These are phyloP conservation scores for Dictyostelium intermedium DNA, from an alignment of 78 protist species.

Conservation along the genomic window DNA sequence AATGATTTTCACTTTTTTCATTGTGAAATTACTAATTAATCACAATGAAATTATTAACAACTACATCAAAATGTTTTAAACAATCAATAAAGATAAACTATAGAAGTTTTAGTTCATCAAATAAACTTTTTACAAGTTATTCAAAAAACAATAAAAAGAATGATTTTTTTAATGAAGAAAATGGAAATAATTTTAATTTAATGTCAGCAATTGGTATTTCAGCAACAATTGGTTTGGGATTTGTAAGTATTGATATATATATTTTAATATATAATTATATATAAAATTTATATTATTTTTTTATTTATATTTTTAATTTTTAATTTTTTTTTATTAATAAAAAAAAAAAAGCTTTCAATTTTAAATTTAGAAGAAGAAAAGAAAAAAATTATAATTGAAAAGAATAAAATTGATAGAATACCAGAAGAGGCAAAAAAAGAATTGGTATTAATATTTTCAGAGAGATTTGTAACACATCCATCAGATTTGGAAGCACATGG, in stretches of 20 bases:
- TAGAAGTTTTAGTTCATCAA: neutral
- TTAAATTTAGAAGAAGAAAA: constrained; percentile 1
- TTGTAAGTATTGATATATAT: neutral
- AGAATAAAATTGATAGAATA: neutral
- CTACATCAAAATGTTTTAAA: neutral
- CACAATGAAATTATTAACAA: neutral
- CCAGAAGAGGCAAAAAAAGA: constrained; percentile 30
- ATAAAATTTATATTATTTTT: neutral
- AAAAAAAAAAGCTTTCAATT: neutral
- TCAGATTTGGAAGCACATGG: constrained; percentile 77
- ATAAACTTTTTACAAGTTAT: neutral
- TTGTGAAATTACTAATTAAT: neutral
- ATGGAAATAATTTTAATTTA: neutral
- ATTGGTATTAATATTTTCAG: constrained; percentile 1
- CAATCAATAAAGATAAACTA: neutral
- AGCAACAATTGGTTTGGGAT: neutral
- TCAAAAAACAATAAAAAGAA: neutral
- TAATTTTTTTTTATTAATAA: neutral
- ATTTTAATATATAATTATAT: too few species aligned
- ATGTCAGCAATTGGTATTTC: neutral
- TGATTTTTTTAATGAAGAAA: neutral
- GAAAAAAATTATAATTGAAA: neutral
- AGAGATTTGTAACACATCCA: constrained; percentile 11
- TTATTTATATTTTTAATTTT: too few species aligned
- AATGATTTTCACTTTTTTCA: too few species aligned